Base-by-base conservation (phyloP, 257 asterid genomes). In the Echium plantagineum region DNA sequence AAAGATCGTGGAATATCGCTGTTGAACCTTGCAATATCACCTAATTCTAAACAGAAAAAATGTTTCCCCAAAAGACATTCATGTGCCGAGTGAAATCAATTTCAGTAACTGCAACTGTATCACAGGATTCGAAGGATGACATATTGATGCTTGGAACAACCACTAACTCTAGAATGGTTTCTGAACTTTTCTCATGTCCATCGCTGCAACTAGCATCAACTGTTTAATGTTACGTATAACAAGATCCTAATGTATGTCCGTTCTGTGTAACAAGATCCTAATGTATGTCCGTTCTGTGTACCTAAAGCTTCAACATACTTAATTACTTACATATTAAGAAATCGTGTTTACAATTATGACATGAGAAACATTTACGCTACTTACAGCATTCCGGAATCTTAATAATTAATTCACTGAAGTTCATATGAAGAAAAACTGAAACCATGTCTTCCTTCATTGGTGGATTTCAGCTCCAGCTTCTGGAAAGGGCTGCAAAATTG, bases 381-480 rank as follows among this genome's bases (percentile, higher is more conserved):
- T 56, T 22, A 9, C 6, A 3, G 15, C 32, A 56, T 21, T 17
- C 22, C 60, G 21, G 19, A 21, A 20, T 53, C 16, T 19, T 6
- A 3, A 52, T 63, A 30, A 60, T 21, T 59, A 48, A 53, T 24
- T 77, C 70, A 91, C 67, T 88, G 95, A 84, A 91, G 68, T 81
- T 93, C 94, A 42, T 93, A 93, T 16, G 94, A 72, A 52, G 97
- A 83, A 75, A 84, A 93, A 71, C 94, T 82, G 85, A 74, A 93
- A 62, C 97, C 97, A 15, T 79, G 73, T 67, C 94, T 68, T 68
- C 95, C 97, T 19, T 84, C 90, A n/a, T 78, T 89, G 26, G 89
- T 82, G 59, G 90, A 77, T 74, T 88, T 84, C 74, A 93, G 71
- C 67, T 89, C 97, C 81, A 93, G 63, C 77, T 93, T 93, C 75